These are phyloP conservation scores for Penicillium olsonii DNA, from an alignment of 2,329 filamentous ascomycete genomes.

Conservation along the genomic window DNA sequence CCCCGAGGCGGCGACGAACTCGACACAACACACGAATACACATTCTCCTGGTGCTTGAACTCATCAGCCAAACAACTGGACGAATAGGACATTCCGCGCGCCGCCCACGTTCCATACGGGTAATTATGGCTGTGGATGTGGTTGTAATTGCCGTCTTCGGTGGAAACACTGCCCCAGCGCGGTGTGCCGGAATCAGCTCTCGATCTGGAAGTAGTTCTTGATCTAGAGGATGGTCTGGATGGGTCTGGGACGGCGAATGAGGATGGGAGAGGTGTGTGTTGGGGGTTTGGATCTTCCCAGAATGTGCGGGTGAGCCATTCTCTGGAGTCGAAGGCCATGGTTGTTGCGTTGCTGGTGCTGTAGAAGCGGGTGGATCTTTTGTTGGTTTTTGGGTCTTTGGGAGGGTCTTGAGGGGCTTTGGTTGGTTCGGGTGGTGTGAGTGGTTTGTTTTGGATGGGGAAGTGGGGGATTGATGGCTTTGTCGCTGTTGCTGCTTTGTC, in stretches of 20 bases:
- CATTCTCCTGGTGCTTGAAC: constrained; percentile 5
- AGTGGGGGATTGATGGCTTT: neutral
- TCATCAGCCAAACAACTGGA: neutral
- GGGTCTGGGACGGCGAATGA: no score
- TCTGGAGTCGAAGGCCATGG: neutral
- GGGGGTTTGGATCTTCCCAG: neutral
- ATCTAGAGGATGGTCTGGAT: constrained; percentile 1
- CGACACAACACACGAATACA: constrained; percentile 14
- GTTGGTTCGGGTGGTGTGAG: neutral
- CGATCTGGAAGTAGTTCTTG: no score
- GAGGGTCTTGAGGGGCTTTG: no score
- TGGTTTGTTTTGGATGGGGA: neutral
- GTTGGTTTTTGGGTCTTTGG: no score
- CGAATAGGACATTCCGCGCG: constrained; percentile 1
- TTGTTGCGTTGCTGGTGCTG: constrained; percentile 12
- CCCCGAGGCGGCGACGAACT: neutral
- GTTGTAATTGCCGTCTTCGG: no score
- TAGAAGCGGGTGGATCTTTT: constrained; percentile 18
- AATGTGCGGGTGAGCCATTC: constrained; percentile 10
- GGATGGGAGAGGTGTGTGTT: no score
- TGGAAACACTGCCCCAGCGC: neutral
- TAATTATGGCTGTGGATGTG: no score
- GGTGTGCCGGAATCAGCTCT: neutral
- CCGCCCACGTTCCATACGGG: neutral
- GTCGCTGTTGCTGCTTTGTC: constrained; percentile 1